Base-by-base conservation (phyloP, 192 early-diverging fungal genomes). In the Rhizophagus clarus region DNA sequence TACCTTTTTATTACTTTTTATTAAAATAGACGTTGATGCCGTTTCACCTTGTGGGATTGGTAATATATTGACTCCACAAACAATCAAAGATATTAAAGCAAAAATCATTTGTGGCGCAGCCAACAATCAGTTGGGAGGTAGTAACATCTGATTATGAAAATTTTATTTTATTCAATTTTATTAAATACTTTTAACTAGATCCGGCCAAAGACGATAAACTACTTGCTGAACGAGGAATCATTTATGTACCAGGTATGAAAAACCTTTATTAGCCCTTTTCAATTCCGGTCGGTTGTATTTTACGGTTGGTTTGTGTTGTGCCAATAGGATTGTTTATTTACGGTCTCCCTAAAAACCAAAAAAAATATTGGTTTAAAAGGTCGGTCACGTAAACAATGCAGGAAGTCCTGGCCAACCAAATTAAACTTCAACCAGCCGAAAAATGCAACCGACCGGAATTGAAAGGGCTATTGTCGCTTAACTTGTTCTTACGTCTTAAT, bases 91-190 rank as follows among this genome's bases (percentile, higher is more conserved):
- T 10, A 77, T 77, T 29, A 77, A 77, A 67, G 14, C 76, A 14
- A 77, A 77, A 64, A 87, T 88, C 61, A 62, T 88, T 20, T 88
- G 87, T 75, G 87, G 87, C 3, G 87, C 86, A 4, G 87, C 87
- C 26, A 88, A 88, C 70, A 88, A 88, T 79, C 87, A 88, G 73
- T 72, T 88, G 3, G 40, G 77, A 29, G 82, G 79, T 73, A 80
- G 14, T 73, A 28, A 40, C 20, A 40, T 7, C 22, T 26, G 26
- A 40, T 3, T 62, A 60, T 63, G 51, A 40, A 45, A 45, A 11
- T 5, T 45, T 20, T 61, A 17, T 76, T 37, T 15, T 4, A 22
- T 37, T 51, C 8, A 74, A 28, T 12, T 24, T 29, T 22, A 29
- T 74, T 24, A 14, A n/a, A 51, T 74, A n/a, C 29, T 29, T 81